Conservation (phyloP, 257 asterid genomes). For the Coffea eugenioides region DNA sequence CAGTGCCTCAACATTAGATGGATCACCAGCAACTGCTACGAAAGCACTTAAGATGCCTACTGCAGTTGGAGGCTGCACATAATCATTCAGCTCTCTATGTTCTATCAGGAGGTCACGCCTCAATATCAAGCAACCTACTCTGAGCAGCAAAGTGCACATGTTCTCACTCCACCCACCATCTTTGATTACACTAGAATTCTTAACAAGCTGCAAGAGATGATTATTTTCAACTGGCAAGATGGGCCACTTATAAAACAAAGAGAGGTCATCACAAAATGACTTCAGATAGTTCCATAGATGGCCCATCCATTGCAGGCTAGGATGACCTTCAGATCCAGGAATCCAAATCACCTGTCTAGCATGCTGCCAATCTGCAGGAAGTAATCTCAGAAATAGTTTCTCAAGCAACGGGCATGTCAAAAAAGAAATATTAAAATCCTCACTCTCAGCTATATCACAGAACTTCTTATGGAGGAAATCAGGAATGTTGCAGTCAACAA, state of each 20-base stretch:
- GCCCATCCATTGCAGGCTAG: constrained; percentile 76
- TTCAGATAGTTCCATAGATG: constrained; percentile 81
- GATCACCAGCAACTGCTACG: constrained; percentile 52
- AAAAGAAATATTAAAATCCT: constrained; percentile 63
- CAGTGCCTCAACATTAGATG: constrained; percentile 57
- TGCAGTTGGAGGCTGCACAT: constrained; percentile 85
- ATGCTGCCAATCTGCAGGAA: constrained; percentile 80
- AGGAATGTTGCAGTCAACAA: constrained; percentile 64
- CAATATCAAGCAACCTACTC: constrained; percentile 77
- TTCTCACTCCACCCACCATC: constrained; percentile 99
- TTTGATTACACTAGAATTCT: constrained; percentile 77
- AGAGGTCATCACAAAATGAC: constrained; percentile 77
- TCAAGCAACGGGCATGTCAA: constrained; percentile 80
- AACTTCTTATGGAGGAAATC: constrained; percentile 59
- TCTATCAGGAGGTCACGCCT: constrained; percentile 72
- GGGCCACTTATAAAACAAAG: constrained; percentile 88
- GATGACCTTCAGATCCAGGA: constrained; percentile 72
- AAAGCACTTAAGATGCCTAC: constrained; percentile 74
- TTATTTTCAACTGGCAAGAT: constrained; percentile 82
- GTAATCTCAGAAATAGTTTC: constrained; percentile 61
- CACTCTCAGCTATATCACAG: constrained; percentile 62
- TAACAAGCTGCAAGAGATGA: constrained; percentile 67
- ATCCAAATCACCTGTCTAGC: constrained; percentile 76
- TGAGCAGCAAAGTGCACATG: constrained; percentile 61
- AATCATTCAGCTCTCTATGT: constrained; percentile 60